A percentile compares a stretch with the other conserved stretches of the same genome.
These are phyloP conservation scores for Claviceps purpurea DNA, from an alignment of 2,329 filamentous ascomycete species.

Conservation along the genomic window DNA sequence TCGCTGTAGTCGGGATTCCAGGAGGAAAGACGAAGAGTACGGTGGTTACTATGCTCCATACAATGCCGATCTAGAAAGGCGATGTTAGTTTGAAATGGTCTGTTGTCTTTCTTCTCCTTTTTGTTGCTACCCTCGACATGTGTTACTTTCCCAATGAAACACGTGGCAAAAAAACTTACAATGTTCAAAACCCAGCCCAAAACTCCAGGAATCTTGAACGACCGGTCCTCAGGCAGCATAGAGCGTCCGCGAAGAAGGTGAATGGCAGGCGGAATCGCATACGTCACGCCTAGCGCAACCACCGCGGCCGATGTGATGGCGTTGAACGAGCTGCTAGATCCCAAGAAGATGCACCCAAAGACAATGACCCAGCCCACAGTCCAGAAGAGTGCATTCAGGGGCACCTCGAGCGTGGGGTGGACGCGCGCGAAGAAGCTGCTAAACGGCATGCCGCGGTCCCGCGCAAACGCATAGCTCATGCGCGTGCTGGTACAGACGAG, in stretches of 20 bases:
- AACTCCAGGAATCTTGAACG: conserved; percentile 23
- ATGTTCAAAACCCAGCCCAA: conserved; percentile 24
- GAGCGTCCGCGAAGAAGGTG: conserved; percentile 53
- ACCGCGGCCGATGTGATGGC: conserved; percentile 61
- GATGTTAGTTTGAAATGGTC: background rate
- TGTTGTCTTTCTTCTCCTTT: too few species aligned
- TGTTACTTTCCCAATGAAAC: too few species aligned
- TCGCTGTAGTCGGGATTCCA: conserved; percentile 45
- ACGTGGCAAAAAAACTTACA: conserved; percentile 2
- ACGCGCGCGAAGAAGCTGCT: conserved; percentile 47
- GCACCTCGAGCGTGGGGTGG: conserved; percentile 47
- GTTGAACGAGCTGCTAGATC: conserved; percentile 53
- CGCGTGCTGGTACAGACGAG: conserved; percentile 54
- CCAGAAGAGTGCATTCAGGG: conserved; percentile 53
- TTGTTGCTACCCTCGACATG: background rate
- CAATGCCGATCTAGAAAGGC: conserved; percentile 32
- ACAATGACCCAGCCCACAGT: conserved; percentile 49
- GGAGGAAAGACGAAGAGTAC: conserved; percentile 66
- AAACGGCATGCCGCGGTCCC: conserved; percentile 54
- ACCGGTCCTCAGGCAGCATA: conserved; percentile 41
- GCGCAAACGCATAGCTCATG: conserved; percentile 54
- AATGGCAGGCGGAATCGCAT: conserved; percentile 60
- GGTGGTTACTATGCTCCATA: conserved; percentile 56
- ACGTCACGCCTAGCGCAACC: conserved; percentile 59
- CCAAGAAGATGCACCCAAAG: conserved; percentile 59